Conservation (phyloP, 108 stramenopile genomes). For the Pelagomonas calceolata region DNA sequence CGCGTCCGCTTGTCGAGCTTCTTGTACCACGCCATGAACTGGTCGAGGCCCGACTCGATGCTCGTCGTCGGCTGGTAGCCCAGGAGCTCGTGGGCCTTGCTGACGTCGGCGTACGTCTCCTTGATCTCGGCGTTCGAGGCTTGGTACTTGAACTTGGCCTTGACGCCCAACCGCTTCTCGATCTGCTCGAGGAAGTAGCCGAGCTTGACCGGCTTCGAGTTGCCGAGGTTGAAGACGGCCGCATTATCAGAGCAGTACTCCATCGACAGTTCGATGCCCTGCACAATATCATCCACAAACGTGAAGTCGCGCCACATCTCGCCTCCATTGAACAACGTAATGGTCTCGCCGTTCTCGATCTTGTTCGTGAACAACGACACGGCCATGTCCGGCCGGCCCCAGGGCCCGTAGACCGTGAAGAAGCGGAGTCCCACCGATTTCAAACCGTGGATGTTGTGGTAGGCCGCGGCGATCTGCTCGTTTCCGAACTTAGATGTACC, state of each 20-base stretch:
- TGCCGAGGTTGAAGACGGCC: slow-evolving; percentile 45
- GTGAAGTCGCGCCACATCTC: slow-evolving; percentile 47
- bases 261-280: slow-evolving; percentile 51
- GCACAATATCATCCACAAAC: slow-evolving; percentile 72
- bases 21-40: slow-evolving; percentile 41
- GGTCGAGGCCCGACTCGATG: slow-evolving; percentile 38
- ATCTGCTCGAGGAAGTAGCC: slow-evolving; percentile 33
- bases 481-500: slow-evolving; percentile 64
- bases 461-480: slow-evolving; percentile 60
- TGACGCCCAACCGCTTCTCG: slow-evolving; percentile 26
- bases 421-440: slow-evolving; percentile 64
- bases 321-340: slow-evolving; percentile 17
- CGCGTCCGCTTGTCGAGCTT: too few species aligned
- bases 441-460: slow-evolving; percentile 55
- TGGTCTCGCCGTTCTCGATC: slow-evolving; percentile 7
- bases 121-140: slow-evolving; percentile 42
- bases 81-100: slow-evolving; percentile 36
- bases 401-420: slow-evolving; percentile 75
- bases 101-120: slow-evolving; percentile 42
- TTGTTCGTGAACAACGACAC: slow-evolving; percentile 2
- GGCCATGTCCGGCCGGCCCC: slow-evolving; percentile 32
- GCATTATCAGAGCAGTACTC: too few species aligned
- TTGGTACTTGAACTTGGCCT: slow-evolving; percentile 28
- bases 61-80: slow-evolving; percentile 40
- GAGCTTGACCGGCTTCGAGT: slow-evolving; percentile 34